phyloP scores from a whole-genome alignment of 345 rosid species.

The Trapa bicornis region DNA sequence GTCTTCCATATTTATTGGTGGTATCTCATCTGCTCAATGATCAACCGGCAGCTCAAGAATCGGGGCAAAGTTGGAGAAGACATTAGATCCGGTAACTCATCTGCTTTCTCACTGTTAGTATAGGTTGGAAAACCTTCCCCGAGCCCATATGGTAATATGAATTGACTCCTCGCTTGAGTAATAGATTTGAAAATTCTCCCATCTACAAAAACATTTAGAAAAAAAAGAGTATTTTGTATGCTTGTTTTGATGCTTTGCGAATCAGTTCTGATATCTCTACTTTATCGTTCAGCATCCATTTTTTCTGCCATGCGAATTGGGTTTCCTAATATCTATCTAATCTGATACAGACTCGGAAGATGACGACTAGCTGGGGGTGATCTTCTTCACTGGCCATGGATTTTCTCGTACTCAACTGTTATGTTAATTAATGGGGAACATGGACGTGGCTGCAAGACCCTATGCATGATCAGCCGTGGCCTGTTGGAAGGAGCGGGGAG shows the following conservation, averaged over 20 bases:
- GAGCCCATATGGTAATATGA: neutral
- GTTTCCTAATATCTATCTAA: neutral
- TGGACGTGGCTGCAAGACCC: neutral
- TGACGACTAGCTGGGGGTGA: slow-evolving; percentile 46
- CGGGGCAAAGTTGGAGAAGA: slow-evolving; percentile 92
- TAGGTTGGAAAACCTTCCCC: neutral
- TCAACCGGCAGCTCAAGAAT: slow-evolving; percentile 64
- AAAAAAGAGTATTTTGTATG: neutral
- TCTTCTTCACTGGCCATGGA: neutral
- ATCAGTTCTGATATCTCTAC: neutral
- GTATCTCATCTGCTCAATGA: slow-evolving; percentile 82
- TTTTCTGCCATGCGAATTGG: neutral
- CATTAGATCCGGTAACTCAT: slow-evolving; percentile 80
- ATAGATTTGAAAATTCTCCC: neutral
- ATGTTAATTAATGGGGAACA: neutral
- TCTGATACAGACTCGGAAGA: slow-evolving; percentile 76
- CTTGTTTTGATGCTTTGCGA: neutral
- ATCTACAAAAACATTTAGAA: neutral
- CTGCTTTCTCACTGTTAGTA: neutral
- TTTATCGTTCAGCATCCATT: neutral
- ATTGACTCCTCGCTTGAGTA: neutral
- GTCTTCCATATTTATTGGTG: slow-evolving; percentile 98
- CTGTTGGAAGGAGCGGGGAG: neutral
- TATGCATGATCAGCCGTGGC: neutral
- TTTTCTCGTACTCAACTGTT: neutral